Conservation (phyloP, 1,284 basidiomycete species). For the Gomphus bonarii region DNA sequence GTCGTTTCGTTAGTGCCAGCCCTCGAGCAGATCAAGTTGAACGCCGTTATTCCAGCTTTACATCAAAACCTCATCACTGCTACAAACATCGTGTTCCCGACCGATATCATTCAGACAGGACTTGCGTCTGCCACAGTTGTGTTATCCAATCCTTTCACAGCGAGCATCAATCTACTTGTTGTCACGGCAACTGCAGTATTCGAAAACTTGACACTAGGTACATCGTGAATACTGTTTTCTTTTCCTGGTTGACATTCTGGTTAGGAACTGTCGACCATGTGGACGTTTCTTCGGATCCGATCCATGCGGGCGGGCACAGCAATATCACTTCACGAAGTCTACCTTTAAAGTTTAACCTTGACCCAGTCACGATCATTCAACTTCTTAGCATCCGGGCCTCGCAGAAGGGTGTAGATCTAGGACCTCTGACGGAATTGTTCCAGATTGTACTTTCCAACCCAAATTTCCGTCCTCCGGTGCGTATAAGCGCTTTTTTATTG, state of each 20-base stretch:
- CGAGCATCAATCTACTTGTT: constrained; percentile 56
- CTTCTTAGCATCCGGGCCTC: constrained; percentile 45
- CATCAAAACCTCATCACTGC: constrained; percentile 53
- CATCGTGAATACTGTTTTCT: not conserved
- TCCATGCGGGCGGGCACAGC: constrained; percentile 51
- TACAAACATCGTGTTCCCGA: constrained; percentile 45
- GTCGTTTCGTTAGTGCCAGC: constrained; percentile 59
- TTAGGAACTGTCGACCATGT: constrained; percentile 38
- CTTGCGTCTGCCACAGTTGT: constrained; percentile 45
- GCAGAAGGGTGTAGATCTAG: constrained; percentile 49
- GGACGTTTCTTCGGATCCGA: constrained; percentile 42
- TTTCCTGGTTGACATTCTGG: constrained; percentile 6
- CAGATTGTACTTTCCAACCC: constrained; percentile 46
- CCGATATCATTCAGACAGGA: constrained; percentile 47
- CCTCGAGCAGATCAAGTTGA: constrained; percentile 50
- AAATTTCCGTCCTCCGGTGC: constrained; percentile 36
- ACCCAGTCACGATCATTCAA: constrained; percentile 53
- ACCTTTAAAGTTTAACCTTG: constrained; percentile 55
- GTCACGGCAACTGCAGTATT: constrained; percentile 50
- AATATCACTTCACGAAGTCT: constrained; percentile 50
- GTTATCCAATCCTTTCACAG: constrained; percentile 67
- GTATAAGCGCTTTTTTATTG: constrained; percentile 13
- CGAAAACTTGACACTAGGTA: constrained; percentile 40
- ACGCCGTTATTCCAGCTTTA: constrained; percentile 58
- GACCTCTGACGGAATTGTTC: constrained; percentile 52